Evolutionary conservation across 768 basidiomycete species (phyloP).

Genomic region (Lactarius vividus): DNA sequence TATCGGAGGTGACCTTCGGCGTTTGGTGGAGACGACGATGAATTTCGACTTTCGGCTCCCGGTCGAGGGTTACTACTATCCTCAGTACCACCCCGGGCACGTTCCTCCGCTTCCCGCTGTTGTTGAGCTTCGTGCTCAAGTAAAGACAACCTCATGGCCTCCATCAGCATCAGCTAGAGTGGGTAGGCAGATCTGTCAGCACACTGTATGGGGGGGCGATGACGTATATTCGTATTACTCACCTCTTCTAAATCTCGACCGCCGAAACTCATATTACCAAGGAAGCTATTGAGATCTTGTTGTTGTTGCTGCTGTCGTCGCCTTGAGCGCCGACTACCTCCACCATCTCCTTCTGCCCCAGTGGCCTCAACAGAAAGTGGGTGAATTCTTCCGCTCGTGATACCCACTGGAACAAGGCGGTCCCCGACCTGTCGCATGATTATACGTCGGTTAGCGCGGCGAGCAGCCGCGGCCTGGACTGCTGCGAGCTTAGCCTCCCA

Average conservation of each 20-base stretch:
- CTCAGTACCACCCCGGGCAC: conserved; percentile 49
- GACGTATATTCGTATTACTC: conserved; percentile 28
- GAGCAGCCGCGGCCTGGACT: conserved; percentile 92
- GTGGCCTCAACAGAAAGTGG: conserved; percentile 60
- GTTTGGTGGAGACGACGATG: conserved; percentile 8
- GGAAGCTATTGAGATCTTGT: conserved; percentile 57
- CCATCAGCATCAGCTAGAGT: conserved; percentile 94
- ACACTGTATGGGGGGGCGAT: background rate
- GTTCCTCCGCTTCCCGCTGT: conserved; percentile 68
- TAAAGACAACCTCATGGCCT: conserved; percentile 94
- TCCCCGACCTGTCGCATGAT: conserved; percentile 99
- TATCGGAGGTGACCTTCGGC: conserved; percentile 9
- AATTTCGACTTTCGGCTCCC: conserved; percentile 10
- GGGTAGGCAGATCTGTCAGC: background rate
- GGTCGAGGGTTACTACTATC: conserved; percentile 19
- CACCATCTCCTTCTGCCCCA: conserved; percentile 41
- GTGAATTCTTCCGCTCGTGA: conserved; percentile 84
- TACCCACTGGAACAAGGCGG: conserved; percentile 93
- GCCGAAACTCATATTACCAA: conserved; percentile 60
- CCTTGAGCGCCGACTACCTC: conserved; percentile 51
- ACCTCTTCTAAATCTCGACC: conserved; percentile 96
- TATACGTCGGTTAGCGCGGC: conserved; percentile 92
- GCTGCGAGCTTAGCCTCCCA: conserved; percentile 97
- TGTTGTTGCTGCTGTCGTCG: conserved; percentile 55
- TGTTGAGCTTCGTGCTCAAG: conserved; percentile 95